A percentile compares a stretch with the other conserved stretches of the same genome.
Conservation (phyloP, 2,329 filamentous ascomycete genomes). For the Phialocephala subalpina region DNA sequence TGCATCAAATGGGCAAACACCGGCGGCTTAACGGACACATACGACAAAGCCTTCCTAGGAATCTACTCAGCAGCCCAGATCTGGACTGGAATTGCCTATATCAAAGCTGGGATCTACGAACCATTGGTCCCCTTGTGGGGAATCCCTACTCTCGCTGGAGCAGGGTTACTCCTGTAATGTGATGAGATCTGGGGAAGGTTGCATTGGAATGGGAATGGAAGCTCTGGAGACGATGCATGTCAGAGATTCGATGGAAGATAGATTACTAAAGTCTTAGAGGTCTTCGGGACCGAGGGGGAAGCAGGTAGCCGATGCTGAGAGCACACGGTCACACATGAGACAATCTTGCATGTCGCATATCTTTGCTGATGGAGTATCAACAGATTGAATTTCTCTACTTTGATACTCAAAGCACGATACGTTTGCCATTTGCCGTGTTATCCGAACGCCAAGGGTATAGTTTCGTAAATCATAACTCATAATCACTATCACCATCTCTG, state of each 20-base stretch:
- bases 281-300: background rate
- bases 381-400: background rate
- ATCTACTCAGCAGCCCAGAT: constrained; percentile 15
- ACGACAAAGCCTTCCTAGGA: constrained; percentile 25
- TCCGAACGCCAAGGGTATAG: constrained; percentile 11
- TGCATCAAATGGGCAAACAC: constrained; percentile 30
- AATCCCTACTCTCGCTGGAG: constrained; percentile 17
- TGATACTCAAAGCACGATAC: background rate
- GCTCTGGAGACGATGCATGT: background rate
- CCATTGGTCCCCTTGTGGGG: constrained; percentile 21
- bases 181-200: background rate
- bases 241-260: background rate
- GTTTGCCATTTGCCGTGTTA: background rate
- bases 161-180: background rate
- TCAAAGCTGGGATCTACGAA: constrained; percentile 22
- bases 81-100: constrained; percentile 24
- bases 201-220: background rate
- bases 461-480: constrained; percentile 29
- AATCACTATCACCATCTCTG: constrained; percentile 34
- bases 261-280: background rate
- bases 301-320: background rate
- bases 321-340: constrained; percentile 4
- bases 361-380: background rate
- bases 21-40: constrained; percentile 20
- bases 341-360: background rate